These are phyloP conservation scores for Magnaporthales sp. DNA, from an alignment of 2,329 filamentous ascomycete species.

Conservation along the genomic window DNA sequence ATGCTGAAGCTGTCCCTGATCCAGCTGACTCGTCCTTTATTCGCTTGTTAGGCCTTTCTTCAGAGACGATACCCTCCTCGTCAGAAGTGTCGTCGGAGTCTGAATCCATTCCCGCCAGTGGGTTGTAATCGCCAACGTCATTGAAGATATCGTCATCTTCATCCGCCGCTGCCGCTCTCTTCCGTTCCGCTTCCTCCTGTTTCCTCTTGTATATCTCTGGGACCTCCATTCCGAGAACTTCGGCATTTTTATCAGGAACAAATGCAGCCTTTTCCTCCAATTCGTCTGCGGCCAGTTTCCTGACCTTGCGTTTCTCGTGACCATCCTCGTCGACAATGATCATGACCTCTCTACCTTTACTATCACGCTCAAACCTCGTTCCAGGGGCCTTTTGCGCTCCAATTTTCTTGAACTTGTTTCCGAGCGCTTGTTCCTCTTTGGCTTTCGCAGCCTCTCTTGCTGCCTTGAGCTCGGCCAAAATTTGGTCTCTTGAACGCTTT, in stretches of 20 bases:
- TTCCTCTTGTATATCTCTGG: conserved; percentile 46
- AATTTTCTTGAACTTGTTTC: conserved; percentile 57
- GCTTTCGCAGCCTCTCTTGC: conserved; percentile 51
- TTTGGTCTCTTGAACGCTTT: conserved; percentile 57
- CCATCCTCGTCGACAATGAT: conserved; percentile 60
- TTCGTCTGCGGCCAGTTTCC: conserved; percentile 36
- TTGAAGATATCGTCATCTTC: conserved; percentile 58
- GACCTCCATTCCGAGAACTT: conserved; percentile 57
- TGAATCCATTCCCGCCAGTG: conserved; percentile 48
- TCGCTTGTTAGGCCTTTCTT: conserved; percentile 8
- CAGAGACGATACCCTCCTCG: conserved; percentile 11
- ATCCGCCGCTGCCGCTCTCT: conserved; percentile 32
- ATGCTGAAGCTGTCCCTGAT: background rate
- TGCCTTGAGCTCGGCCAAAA: conserved; percentile 58
- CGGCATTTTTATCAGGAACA: conserved; percentile 44
- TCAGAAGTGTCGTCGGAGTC: conserved; percentile 31
- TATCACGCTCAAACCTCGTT: conserved; percentile 51
- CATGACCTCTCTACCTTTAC: conserved; percentile 52
- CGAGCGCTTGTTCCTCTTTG: conserved; percentile 40
- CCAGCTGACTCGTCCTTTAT: background rate
- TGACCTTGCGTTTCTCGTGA: conserved; percentile 56
- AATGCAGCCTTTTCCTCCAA: conserved; percentile 25
- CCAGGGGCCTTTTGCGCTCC: conserved; percentile 43
- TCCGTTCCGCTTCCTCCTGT: conserved; percentile 32
- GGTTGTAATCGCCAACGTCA: conserved; percentile 58